Conservation (phyloP, 345 rosid species). For the rapeseed (Brassica napus) region DNA sequence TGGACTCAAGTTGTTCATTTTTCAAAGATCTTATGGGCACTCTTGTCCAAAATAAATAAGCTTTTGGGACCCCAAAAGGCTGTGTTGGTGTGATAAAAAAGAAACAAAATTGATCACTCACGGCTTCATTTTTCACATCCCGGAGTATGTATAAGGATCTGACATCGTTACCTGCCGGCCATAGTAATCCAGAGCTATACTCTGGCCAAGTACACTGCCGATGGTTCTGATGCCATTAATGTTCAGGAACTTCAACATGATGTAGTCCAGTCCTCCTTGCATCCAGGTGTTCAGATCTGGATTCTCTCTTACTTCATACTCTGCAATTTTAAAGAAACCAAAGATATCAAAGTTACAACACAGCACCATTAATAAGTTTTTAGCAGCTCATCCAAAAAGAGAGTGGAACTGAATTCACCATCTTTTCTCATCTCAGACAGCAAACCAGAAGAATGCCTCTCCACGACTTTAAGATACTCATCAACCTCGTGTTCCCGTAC, state of each 20-base stretch:
- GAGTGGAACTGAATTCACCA: slow-evolving; percentile 58
- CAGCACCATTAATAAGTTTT: background rate
- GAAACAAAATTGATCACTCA: background rate
- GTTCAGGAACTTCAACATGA: slow-evolving; percentile 82
- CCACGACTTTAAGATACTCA: slow-evolving; percentile 77
- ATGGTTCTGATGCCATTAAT: slow-evolving; percentile 87
- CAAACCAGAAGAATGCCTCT: slow-evolving; percentile 81
- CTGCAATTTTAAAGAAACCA: slow-evolving; percentile 48
- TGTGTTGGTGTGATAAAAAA: background rate
- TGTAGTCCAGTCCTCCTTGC: slow-evolving; percentile 86
- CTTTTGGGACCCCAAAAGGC: background rate
- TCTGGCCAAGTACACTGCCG: slow-evolving; percentile 95
- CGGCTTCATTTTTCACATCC: slow-evolving; percentile 2
- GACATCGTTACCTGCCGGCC: slow-evolving; percentile 77
- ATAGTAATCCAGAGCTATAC: slow-evolving; percentile 95
- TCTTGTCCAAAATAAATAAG: background rate
- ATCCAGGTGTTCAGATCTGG: slow-evolving; percentile 78
- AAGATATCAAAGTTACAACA: background rate
- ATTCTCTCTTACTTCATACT: slow-evolving; percentile 91
- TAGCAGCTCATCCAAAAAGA: background rate
- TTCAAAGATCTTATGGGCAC: background rate
- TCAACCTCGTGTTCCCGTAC: slow-evolving; percentile 80
- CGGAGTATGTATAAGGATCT: background rate
- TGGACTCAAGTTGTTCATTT: background rate
- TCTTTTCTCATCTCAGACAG: slow-evolving; percentile 95